phyloP scores from a whole-genome alignment of 2,329 filamentous ascomycete species.

The Teratosphaeriaceae sp. region DNA sequence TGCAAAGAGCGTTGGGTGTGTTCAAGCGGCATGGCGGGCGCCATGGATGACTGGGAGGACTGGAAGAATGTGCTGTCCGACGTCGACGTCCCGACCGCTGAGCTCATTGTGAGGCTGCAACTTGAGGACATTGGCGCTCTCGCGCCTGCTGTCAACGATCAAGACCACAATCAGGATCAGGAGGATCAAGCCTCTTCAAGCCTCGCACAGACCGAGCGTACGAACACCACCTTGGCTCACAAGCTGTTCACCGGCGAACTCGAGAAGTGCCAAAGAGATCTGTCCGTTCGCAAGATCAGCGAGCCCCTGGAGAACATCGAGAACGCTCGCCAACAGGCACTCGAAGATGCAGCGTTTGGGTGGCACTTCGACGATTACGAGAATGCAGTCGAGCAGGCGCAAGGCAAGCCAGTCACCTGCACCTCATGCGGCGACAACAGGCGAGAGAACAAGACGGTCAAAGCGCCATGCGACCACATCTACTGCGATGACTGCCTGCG shows the following conservation, averaged over 20 bases:
- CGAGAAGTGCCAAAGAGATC: too few species aligned
- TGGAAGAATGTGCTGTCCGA: constrained; percentile 4
- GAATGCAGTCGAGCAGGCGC: not conserved
- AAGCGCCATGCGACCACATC: constrained; percentile 6
- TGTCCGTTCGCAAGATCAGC: too few species aligned
- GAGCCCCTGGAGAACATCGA: too few species aligned
- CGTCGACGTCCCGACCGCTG: constrained; percentile 4
- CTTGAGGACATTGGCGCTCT: constrained; percentile 8
- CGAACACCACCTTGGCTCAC: too few species aligned
- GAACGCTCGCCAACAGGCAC: too few species aligned
- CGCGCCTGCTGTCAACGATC: constrained; percentile 2
- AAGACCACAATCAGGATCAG: not conserved
- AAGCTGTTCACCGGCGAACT: too few species aligned
- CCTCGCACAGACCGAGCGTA: not conserved
- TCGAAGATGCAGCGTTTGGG: too few species aligned
- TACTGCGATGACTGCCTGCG: constrained; percentile 47
- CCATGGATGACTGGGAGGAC: not conserved
- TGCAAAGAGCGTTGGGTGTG: too few species aligned
- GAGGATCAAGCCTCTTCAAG: not conserved
- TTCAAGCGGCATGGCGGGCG: not conserved
- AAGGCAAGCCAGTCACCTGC: not conserved
- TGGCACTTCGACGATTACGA: too few species aligned
- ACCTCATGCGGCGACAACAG: not conserved
- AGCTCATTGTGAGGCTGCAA: constrained; percentile 5
- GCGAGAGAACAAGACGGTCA: not conserved